Evolutionary conservation across 164 flowering plant genomes (phyloP).

Genomic region (Houttuynia cordata): DNA sequence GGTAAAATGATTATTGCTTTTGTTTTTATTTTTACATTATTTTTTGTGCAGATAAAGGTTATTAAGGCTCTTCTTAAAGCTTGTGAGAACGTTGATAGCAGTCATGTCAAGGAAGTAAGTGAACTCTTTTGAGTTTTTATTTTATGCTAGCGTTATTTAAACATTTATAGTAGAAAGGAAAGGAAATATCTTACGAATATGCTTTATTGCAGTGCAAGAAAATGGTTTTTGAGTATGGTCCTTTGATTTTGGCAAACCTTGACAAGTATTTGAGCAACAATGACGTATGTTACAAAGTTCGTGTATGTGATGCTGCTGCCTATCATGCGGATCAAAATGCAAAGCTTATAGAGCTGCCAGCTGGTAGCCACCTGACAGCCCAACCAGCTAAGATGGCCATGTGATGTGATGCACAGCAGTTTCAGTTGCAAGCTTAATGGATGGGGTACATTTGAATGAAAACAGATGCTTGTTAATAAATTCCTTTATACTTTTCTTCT

Average conservation of each 20-base stretch:
- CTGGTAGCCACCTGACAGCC: background rate
- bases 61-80: slow-evolving; percentile 10
- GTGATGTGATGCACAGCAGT: background rate
- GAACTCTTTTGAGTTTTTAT: background rate
- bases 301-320: slow-evolving; percentile 7
- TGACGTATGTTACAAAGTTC: slow-evolving; percentile 12
- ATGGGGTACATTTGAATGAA: background rate
- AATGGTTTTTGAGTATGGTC: slow-evolving; percentile 15
- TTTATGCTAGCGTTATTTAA: background rate
- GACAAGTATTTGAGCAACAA: slow-evolving; percentile 8
- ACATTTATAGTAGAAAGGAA: background rate
- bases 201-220: slow-evolving; percentile 15
- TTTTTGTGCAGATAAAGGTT: slow-evolving; percentile 10
- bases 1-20: background rate
- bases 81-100: slow-evolving; percentile 9
- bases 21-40: no score
- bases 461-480: no score
- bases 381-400: background rate
- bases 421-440: background rate
- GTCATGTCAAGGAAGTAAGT: slow-evolving; percentile 13
- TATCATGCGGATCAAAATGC: background rate
- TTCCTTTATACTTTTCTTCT: no score
- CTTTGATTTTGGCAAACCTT: slow-evolving; percentile 11
- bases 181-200: background rate
- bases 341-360: background rate